phyloP scores from a whole-genome alignment of 192 early-diverging fungal species.

The Backusella australiensis region DNA sequence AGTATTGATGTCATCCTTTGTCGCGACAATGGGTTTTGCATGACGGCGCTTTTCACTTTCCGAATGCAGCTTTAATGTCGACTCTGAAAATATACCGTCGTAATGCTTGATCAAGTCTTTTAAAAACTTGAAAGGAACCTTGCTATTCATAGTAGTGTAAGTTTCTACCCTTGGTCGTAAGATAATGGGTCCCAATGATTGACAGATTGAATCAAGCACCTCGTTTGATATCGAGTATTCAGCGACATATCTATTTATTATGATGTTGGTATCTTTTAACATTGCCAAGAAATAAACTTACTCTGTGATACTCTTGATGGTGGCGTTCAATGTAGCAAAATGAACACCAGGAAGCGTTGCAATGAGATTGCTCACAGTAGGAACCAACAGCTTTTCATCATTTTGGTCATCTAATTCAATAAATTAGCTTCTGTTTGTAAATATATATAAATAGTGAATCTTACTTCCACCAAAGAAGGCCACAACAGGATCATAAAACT shows the following conservation, averaged over 20 bases:
- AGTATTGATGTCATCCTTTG: background rate
- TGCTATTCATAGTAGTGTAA: conserved; percentile 40
- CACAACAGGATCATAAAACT: conserved; percentile 67
- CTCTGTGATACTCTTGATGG: conserved; percentile 29
- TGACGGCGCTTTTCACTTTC: conserved; percentile 30
- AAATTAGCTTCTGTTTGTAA: background rate
- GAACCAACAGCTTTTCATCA: conserved; percentile 31
- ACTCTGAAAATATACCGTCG: conserved; percentile 40
- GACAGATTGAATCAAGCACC: conserved; percentile 35
- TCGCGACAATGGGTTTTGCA: background rate
- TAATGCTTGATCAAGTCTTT: conserved; percentile 45
- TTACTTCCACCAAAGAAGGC: conserved; percentile 61
- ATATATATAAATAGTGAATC: background rate
- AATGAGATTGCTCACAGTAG: conserved; percentile 47
- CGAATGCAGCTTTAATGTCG: conserved; percentile 9
- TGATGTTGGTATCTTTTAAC: background rate
- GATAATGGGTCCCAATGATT: conserved; percentile 49
- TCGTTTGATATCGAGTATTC: conserved; percentile 17
- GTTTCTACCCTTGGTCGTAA: conserved; percentile 42
- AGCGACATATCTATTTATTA: background rate
- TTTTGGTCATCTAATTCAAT: conserved; percentile 20
- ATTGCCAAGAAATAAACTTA: conserved; percentile 9
- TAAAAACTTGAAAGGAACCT: conserved; percentile 39
- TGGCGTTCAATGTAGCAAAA: conserved; percentile 44
- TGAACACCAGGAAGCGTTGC: conserved; percentile 42